Conservation (phyloP, 106 monocot species). For the Cymbidium sinense region DNA sequence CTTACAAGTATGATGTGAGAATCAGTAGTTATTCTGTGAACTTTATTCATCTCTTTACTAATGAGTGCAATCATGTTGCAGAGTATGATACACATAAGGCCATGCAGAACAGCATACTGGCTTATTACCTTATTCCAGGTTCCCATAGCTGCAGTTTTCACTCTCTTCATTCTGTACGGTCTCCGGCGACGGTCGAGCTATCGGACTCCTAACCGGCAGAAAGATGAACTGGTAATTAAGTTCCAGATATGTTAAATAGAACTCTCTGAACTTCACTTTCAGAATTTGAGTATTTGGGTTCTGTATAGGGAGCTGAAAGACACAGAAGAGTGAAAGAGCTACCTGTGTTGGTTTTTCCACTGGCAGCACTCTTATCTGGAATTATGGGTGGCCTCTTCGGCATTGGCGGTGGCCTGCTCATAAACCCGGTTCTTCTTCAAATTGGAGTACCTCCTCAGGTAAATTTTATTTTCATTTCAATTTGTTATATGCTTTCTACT, state of each 20-base stretch:
- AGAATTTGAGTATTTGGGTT: background rate
- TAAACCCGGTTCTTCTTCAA: conserved; percentile 74
- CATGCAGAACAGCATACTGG: conserved; percentile 61
- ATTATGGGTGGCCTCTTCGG: conserved; percentile 70
- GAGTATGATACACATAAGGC: conserved; percentile 35
- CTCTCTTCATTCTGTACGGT: conserved; percentile 33
- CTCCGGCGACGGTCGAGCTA: conserved; percentile 9
- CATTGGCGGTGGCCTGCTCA: conserved; percentile 69
- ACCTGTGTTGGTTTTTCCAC: conserved; percentile 49
- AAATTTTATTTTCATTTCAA: conserved; percentile 1
- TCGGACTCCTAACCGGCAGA: conserved; percentile 9
- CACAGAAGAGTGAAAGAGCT: conserved; percentile 14
- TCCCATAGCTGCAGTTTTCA: conserved; percentile 54
- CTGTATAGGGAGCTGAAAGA: conserved; percentile 13
- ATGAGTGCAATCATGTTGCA: conserved; percentile 19
- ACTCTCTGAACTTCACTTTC: background rate
- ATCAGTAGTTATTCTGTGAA: too few relatives aligned
- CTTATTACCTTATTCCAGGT: conserved; percentile 49
- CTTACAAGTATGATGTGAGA: too few relatives aligned
- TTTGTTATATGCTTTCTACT: background rate
- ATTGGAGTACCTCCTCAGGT: conserved; percentile 77
- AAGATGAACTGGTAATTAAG: conserved; percentile 5
- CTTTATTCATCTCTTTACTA: background rate
- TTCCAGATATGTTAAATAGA: background rate
- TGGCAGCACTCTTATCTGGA: conserved; percentile 50